Conservation (phyloP, 345 rosid genomes). For the Hypericum perforatum region DNA sequence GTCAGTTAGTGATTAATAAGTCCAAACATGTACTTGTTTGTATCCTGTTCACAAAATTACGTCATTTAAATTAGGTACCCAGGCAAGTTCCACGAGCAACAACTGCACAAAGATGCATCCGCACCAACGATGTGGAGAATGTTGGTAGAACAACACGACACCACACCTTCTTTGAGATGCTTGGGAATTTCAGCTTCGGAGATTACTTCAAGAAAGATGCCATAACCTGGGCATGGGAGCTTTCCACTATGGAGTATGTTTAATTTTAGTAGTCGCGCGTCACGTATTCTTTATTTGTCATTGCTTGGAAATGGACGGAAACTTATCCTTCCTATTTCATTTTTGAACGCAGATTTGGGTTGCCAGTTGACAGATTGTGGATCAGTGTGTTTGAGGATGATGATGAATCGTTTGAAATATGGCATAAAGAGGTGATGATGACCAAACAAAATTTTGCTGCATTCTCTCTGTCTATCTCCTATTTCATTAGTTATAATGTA, state of each 20-base stretch:
- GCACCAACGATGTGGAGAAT: constrained; percentile 91
- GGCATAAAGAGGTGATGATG: constrained; percentile 59
- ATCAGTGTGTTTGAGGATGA: constrained; percentile 77
- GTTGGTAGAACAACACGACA: constrained; percentile 85
- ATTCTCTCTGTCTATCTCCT: no score
- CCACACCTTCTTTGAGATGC: constrained; percentile 97
- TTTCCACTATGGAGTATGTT: constrained; percentile 69
- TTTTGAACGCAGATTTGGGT: constrained; percentile 39
- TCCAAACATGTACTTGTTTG: no score
- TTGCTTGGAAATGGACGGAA: background rate
- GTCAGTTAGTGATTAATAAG: background rate
- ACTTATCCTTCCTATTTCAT: background rate
- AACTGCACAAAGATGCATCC: constrained; percentile 85
- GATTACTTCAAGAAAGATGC: constrained; percentile 96
- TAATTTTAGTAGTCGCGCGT: constrained; percentile 3
- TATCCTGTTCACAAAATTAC: no score
- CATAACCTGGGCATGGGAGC: constrained; percentile 94
- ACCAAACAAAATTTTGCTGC: background rate
- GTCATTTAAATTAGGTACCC: constrained; percentile 38
- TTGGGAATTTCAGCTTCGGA: constrained; percentile 93
- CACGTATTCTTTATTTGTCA: background rate
- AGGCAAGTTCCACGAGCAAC: constrained; percentile 78
- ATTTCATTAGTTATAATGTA: no score
- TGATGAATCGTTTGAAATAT: constrained; percentile 78
- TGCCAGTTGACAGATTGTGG: constrained; percentile 69